A percentile compares a stretch with the other conserved stretches of the same genome.
Evolutionary conservation across 768 basidiomycete genomes (phyloP).

Genomic region (Termitomyces sp.): DNA sequence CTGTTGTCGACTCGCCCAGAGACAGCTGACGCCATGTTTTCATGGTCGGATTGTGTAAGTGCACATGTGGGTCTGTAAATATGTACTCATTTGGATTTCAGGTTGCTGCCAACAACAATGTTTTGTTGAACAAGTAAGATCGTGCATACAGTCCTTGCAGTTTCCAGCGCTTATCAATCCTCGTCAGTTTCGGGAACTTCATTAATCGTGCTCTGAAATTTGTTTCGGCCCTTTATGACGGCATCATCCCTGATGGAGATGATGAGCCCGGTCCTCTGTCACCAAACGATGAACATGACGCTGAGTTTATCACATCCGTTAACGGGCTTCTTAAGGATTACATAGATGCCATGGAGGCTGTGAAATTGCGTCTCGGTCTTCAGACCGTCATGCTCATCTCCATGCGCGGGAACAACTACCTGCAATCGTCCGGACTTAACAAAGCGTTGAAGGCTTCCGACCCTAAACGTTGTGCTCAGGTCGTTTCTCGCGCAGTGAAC

Average conservation of each 20-base stretch:
- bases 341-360: constrained; percentile 83
- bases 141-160: not conserved
- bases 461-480: constrained; percentile 84
- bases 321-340: constrained; percentile 79
- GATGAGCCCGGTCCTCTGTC: constrained; percentile 70
- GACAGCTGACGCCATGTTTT: constrained; percentile 92
- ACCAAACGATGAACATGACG: constrained; percentile 60
- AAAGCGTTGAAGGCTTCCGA: constrained; percentile 82
- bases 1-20: constrained; percentile 91
- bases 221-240: constrained; percentile 76
- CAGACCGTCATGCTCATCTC: constrained; percentile 90
- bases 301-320: constrained; percentile 75
- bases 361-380: constrained; percentile 85
- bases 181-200: constrained; percentile 87
- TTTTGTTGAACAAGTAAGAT: constrained; percentile 86
- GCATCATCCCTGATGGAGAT: constrained; percentile 75
- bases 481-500: constrained; percentile 87
- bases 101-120: constrained; percentile 91
- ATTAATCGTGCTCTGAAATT: constrained; percentile 95
- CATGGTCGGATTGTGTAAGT: constrained; percentile 90
- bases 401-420: constrained; percentile 84
- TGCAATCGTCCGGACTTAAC: constrained; percentile 90
- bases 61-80: not conserved
- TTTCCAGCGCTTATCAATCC: not conserved
- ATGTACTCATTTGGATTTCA: constrained; percentile 21